Evolutionary conservation across 2,329 filamentous ascomycete genomes (phyloP).

Genomic region (Paraphaeosphaeria minitans): DNA sequence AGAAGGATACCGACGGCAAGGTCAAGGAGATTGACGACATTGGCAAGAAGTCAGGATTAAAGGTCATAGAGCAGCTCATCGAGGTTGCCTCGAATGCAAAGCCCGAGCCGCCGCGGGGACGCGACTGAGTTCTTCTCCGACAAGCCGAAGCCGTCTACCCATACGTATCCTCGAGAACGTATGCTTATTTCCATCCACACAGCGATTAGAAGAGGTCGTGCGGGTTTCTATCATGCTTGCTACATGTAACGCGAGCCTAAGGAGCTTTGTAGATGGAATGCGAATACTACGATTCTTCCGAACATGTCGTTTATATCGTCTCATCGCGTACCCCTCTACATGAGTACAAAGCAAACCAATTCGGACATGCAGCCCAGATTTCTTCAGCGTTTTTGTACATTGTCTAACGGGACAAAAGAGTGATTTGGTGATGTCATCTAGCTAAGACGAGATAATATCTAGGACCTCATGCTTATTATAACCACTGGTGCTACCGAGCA

Average conservation of each 20-base stretch:
- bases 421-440: no score
- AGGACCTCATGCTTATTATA: no score
- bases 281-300: constrained; percentile 5
- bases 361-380: no score
- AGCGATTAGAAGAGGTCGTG: background rate
- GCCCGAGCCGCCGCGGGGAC: constrained; percentile 64
- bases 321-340: background rate
- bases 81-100: constrained; percentile 84
- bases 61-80: constrained; percentile 83
- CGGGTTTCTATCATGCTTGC: background rate
- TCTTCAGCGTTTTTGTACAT: no score
- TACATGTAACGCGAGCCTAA: background rate
- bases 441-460: no score
- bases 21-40: constrained; percentile 81
- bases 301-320: background rate
- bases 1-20: constrained; percentile 79
- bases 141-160: background rate
- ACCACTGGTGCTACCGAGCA: no score
- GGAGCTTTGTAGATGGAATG: constrained; percentile 2
- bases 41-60: constrained; percentile 76
- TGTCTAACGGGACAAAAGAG: no score
- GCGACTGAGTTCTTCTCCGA: constrained; percentile 3
- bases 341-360: no score
- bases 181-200: background rate
- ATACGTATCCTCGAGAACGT: background rate